A percentile compares a stretch with the other conserved stretches of the same genome.
phyloP scores from a whole-genome alignment of 2,329 filamentous ascomycete species.

The Aspergillus hiratsukae region DNA sequence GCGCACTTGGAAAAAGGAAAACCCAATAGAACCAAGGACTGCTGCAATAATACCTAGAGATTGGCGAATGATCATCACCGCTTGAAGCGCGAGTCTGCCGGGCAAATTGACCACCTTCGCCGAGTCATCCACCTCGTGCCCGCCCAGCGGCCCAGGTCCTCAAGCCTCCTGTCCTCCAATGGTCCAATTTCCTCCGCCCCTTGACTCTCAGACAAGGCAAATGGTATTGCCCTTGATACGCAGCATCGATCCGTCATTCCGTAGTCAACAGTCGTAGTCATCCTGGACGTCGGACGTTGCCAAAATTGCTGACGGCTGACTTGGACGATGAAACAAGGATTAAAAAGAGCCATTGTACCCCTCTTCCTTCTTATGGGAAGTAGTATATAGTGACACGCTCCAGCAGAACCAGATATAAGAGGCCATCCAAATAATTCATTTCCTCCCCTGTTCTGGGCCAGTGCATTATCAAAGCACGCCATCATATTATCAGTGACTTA shows the following conservation, averaged over 20 bases:
- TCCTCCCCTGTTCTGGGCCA: constrained; percentile 10
- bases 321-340: background rate
- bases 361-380: background rate
- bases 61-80: background rate
- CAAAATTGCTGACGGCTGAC: background rate
- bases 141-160: background rate
- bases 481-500: background rate
- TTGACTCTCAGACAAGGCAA: background rate
- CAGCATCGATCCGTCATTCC: background rate
- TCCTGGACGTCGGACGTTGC: background rate
- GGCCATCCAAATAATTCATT: background rate
- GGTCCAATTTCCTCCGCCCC: background rate
- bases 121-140: background rate
- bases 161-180: background rate
- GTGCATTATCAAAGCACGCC: constrained; percentile 10
- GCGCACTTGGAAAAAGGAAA: too few species aligned
- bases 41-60: background rate
- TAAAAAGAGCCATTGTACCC: background rate
- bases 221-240: background rate
- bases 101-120: background rate
- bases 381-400: background rate
- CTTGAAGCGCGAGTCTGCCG: background rate
- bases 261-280: background rate
- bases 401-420: background rate
- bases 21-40: background rate